These are phyloP conservation scores for Phalaenopsis hybrid DNA, from an alignment of 116 monocot genomes.

Conservation along the genomic window DNA sequence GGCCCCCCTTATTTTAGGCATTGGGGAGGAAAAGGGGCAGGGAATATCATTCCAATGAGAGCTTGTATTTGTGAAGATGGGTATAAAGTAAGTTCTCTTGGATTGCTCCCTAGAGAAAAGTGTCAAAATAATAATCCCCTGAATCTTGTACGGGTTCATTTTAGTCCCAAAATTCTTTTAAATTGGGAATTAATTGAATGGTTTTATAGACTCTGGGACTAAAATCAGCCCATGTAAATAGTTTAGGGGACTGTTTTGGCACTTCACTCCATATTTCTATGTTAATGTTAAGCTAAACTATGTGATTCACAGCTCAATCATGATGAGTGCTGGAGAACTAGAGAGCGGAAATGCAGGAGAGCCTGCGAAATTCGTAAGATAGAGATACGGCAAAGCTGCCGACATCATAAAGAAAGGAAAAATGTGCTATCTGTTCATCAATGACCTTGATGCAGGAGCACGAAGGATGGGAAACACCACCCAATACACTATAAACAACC, in stretches of 20 bases:
- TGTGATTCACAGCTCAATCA: conserved; percentile 61
- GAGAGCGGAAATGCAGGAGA: conserved; percentile 98
- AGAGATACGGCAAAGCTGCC: conserved; percentile 83
- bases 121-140: too few species aligned
- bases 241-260: too few species aligned
- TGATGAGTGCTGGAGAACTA: conserved; percentile 99
- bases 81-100: conserved; percentile 69
- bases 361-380: conserved; percentile 83
- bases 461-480: conserved; percentile 91
- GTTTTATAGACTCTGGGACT: too few species aligned
- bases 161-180: too few species aligned
- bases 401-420: conserved; percentile 93
- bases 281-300: neutral
- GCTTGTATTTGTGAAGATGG: conserved; percentile 89
- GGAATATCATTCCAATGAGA: conserved; percentile 98
- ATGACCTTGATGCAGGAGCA: conserved; percentile 93
- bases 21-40: conserved; percentile 96
- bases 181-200: too few species aligned
- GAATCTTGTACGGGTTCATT: too few species aligned
- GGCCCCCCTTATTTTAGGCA: conserved; percentile 89
- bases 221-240: too few species aligned
- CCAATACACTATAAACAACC: conserved; percentile 98
- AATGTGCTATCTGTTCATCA: conserved; percentile 96
- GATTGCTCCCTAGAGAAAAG: neutral
- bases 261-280: too few species aligned